Conservation (phyloP, 805 yeast species). For the Yarrowia sp. region DNA sequence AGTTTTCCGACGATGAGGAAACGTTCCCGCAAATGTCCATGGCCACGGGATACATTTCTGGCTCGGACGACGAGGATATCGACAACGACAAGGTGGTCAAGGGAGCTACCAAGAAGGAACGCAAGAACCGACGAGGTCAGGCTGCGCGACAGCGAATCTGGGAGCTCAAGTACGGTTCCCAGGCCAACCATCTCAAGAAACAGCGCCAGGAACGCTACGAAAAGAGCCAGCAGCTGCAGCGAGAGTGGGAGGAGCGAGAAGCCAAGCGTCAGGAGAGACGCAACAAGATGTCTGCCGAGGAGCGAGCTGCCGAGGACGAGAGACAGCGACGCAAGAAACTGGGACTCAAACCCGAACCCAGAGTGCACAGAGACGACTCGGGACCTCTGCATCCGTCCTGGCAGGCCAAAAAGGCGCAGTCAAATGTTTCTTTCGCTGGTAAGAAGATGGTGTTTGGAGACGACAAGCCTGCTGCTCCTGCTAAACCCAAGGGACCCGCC, state of each 20-base stretch:
- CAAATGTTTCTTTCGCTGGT: constrained; percentile 76
- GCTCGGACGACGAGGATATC: constrained; percentile 54
- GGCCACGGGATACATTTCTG: constrained; percentile 83
- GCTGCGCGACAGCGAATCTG: constrained; percentile 96
- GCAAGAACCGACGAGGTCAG: constrained; percentile 95
- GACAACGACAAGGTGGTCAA: constrained; percentile 44
- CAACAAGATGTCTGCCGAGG: constrained; percentile 34
- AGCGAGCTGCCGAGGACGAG: constrained; percentile 27
- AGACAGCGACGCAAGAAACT: constrained; percentile 16
- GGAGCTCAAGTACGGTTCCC: constrained; percentile 85
- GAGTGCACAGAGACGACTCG: constrained; percentile 41
- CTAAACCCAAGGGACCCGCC: constrained; percentile 4
- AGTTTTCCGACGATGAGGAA: constrained; percentile 50
- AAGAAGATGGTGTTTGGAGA: constrained; percentile 73
- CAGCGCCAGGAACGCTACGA: constrained; percentile 62
- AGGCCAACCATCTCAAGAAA: constrained; percentile 82
- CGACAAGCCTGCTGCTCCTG: neutral
- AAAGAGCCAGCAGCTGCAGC: constrained; percentile 65
- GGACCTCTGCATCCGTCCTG: constrained; percentile 90
- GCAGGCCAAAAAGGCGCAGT: constrained; percentile 82
- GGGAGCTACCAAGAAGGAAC: constrained; percentile 47
- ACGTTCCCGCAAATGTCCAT: constrained; percentile 64
- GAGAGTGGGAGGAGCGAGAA: constrained; percentile 75
- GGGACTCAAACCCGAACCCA: constrained; percentile 16
- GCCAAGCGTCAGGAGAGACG: constrained; percentile 52